These are phyloP conservation scores for Scleroderma citrinum DNA, from an alignment of 768 basidiomycete genomes.

Conservation along the genomic window DNA sequence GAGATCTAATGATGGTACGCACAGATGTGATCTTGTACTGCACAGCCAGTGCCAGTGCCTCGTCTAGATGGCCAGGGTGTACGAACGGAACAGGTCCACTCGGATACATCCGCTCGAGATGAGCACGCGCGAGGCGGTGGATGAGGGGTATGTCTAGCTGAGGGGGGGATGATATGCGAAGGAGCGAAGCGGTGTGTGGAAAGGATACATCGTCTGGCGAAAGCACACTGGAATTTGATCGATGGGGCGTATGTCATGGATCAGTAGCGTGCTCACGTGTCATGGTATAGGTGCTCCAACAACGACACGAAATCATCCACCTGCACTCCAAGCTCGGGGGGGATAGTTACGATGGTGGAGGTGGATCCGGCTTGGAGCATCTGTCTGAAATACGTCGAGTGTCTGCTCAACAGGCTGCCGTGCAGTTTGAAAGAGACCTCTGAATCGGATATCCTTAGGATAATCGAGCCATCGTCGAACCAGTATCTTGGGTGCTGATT, in stretches of 20 bases:
- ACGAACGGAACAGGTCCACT: conserved; percentile 39
- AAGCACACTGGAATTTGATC: neutral
- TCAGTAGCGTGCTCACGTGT: conserved; percentile 43
- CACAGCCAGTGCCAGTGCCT: conserved; percentile 48
- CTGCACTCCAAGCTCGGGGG: conserved; percentile 33
- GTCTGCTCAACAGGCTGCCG: conserved; percentile 42
- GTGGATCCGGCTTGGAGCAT: neutral
- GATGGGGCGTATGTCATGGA: neutral
- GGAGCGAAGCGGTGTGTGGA: conserved; percentile 42
- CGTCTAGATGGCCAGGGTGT: conserved; percentile 41
- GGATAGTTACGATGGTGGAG: conserved; percentile 24
- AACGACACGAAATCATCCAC: conserved; percentile 49
- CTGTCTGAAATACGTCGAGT: conserved; percentile 33
- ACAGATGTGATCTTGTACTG: conserved; percentile 46
- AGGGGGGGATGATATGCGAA: conserved; percentile 51
- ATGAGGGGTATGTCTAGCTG: conserved; percentile 54
- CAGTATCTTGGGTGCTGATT: conserved; percentile 48
- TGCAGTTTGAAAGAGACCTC: conserved; percentile 51
- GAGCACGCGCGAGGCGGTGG: conserved; percentile 38
- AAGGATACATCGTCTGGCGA: conserved; percentile 40
- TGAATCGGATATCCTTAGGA: conserved; percentile 37
- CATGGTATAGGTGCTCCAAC: conserved; percentile 62
- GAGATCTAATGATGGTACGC: conserved; percentile 30
- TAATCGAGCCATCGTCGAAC: conserved; percentile 61
- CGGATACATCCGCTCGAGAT: conserved; percentile 44